Conservation (phyloP, 345 rosid species). For the Camelina laxa region DNA sequence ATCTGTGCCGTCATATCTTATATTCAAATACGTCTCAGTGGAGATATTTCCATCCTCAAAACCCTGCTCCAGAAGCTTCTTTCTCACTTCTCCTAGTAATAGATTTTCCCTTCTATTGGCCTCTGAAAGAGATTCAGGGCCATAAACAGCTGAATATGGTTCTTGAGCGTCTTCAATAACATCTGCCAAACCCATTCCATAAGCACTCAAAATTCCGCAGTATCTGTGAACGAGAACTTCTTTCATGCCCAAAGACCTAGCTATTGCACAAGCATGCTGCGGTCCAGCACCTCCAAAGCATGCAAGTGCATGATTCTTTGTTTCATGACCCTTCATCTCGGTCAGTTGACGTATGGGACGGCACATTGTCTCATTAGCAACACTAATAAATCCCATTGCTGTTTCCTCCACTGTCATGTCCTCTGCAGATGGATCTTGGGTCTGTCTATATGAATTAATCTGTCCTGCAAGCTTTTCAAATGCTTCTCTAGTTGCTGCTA, state of each 20-base stretch:
- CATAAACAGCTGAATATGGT: conserved; percentile 88
- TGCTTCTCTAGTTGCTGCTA: conserved; percentile 72
- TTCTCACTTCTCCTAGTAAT: conserved; percentile 60
- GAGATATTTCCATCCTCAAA: conserved; percentile 68
- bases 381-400: conserved; percentile 89
- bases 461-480: conserved; percentile 75
- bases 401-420: conserved; percentile 90
- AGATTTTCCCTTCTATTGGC: conserved; percentile 65
- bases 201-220: conserved; percentile 94
- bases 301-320: conserved; percentile 90
- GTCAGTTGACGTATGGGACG: conserved; percentile 95
- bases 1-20: conserved; percentile 97
- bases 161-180: conserved; percentile 96
- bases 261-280: conserved; percentile 97
- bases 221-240: conserved; percentile 87
- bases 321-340: conserved; percentile 98
- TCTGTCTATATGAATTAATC: conserved; percentile 77
- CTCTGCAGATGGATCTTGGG: conserved; percentile 70
- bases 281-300: conserved; percentile 99
- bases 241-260: conserved; percentile 89
- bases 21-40: conserved; percentile 76
- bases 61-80: conserved; percentile 79
- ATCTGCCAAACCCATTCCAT: conserved; percentile 99
- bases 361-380: conserved; percentile 98
- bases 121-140: conserved; percentile 66